These are phyloP conservation scores for Inga laurina DNA, from an alignment of 306 rosid genomes.

Conservation along the genomic window DNA sequence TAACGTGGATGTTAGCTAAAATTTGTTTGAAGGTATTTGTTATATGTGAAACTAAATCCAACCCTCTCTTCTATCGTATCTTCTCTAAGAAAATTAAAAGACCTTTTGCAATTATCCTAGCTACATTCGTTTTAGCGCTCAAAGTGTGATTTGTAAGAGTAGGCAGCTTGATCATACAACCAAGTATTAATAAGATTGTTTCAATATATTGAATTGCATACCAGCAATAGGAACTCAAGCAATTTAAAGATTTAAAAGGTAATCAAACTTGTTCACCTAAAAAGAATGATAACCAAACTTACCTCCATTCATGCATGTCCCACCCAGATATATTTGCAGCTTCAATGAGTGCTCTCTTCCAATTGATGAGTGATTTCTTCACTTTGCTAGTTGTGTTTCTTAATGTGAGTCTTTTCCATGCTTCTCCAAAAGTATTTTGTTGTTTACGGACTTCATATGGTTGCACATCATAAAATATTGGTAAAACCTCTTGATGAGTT, in stretches of 20 bases:
- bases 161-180: neutral
- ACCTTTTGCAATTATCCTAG: neutral
- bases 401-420: neutral
- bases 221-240: neutral
- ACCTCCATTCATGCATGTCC: neutral
- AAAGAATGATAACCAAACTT: too few relatives aligned
- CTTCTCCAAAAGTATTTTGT: neutral
- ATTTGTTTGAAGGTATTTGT: neutral
- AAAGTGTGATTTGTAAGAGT: neutral
- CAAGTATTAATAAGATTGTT: neutral
- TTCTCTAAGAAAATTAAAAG: neutral
- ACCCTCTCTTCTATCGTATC: neutral
- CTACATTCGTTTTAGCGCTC: neutral
- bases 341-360: neutral
- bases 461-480: neutral
- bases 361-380: neutral
- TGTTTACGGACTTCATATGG: neutral
- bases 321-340: neutral
- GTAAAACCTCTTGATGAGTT: neutral
- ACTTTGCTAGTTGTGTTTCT: neutral
- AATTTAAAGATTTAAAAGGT: neutral
- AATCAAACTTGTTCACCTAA: neutral
- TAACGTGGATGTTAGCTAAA: neutral
- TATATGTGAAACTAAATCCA: neutral
- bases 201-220: neutral